phyloP scores from a whole-genome alignment of 129 eudicot species.

The Erigeron canadensis region DNA sequence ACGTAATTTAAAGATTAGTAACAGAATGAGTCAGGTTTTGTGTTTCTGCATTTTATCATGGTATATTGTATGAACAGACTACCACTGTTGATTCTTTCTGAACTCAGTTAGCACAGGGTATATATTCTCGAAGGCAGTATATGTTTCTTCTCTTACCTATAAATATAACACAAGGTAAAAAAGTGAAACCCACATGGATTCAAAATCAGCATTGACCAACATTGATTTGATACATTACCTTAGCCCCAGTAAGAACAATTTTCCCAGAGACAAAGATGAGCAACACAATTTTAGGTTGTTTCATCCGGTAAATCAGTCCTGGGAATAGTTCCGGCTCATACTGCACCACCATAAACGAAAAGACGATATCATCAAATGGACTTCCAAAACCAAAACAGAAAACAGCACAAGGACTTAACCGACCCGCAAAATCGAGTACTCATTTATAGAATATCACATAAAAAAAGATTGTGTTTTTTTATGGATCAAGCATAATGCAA shows the following conservation, averaged over 20 bases:
- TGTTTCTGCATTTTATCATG: no score
- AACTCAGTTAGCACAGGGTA: constrained; percentile 83
- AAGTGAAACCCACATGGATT: background rate
- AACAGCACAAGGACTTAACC: background rate
- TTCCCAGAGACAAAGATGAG: constrained; percentile 90
- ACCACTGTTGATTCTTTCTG: constrained; percentile 87
- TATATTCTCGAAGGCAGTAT: constrained; percentile 84
- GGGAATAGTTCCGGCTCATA: constrained; percentile 95
- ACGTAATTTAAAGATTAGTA: no score
- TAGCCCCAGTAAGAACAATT: constrained; percentile 90
- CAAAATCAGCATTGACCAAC: no score
- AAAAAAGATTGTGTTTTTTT: no score
- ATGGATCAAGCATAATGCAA: no score
- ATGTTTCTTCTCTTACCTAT: constrained; percentile 84
- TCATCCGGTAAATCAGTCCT: constrained; percentile 88
- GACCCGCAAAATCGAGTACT: background rate
- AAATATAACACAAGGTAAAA: background rate
- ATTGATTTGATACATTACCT: constrained; percentile 41
- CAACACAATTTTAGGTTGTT: constrained; percentile 83
- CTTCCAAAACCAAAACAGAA: constrained; percentile 9
- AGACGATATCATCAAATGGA: no score
- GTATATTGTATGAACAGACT: background rate
- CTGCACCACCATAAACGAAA: constrained; percentile 28
- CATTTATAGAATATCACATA: background rate
- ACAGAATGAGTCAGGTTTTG: no score